Base-by-base conservation (phyloP, 2,329 filamentous ascomycete species). In the Eutypella sp. region DNA sequence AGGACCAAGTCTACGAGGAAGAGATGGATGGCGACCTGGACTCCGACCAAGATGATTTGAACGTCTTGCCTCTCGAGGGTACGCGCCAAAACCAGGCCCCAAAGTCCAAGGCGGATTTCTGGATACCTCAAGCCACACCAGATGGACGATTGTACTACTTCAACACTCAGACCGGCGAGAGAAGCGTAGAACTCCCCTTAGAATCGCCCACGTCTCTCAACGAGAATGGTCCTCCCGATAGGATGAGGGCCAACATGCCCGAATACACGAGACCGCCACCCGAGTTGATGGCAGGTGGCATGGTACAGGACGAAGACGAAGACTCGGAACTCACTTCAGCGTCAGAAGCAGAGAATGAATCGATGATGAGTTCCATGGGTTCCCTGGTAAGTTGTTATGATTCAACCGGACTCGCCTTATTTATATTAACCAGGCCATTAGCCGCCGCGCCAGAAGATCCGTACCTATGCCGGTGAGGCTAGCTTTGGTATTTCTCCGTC, bases 131-230 rank as follows among this genome's bases (percentile, higher is more conserved):
- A 71, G 93, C 91, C 13, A 99, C 93, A 0, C 82, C 89, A 1
- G 91, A 97, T 64, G 93, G 93, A 44, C 81, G 91, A 46, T 70
- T 99, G 20, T 99, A 95, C 68, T 99, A 97, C 70, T 97, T 95
- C 76, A 99, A 99, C 67, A 97, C 92, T 51, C 83, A 96, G 71
- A 99, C 93, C 0, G 91, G 92, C 45, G 89, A 95, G 60, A 95
- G 88, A 62, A 95, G 88, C 52, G 93, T 91, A 81, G 93, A 99
- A 64, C 73, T 99, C 49, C 93, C 93, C 2, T 76, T 99, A 22
- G 93, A 99, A 65, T 92, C 92, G 15, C 91, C 93, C 1, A 83
- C 82, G 1, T 89, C 87, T 6, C 68, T 81, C 16, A 85, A 82
- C 53, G 93, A 99, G 67, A 86, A 79, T 45, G 92, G 92, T 1